A percentile compares a stretch with the other conserved stretches of the same genome.
Evolutionary conservation across 192 early-diverging fungal genomes (phyloP).

Genomic region (Backusella westeae): DNA sequence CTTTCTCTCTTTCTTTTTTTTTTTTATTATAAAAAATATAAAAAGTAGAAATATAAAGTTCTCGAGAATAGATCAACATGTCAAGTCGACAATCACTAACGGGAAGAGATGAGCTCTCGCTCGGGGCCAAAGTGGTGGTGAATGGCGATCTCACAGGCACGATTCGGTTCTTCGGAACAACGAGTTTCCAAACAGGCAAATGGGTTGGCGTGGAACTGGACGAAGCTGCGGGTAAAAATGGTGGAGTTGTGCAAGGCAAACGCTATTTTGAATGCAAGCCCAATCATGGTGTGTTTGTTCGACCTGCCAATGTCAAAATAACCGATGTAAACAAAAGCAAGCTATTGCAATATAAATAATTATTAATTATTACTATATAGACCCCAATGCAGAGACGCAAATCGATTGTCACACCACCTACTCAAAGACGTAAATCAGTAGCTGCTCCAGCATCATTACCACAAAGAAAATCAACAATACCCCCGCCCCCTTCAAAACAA

Average conservation of each 20-base stretch:
- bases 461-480: constrained; percentile 1
- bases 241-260: constrained; percentile 70
- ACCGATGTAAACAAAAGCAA: constrained; percentile 3
- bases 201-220: constrained; percentile 93
- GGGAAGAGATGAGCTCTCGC: neutral
- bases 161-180: constrained; percentile 79
- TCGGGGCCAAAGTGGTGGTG: neutral
- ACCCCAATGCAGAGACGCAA: constrained; percentile 22
- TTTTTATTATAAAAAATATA: neutral
- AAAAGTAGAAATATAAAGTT: too few species aligned
- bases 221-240: constrained; percentile 67
- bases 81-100: neutral
- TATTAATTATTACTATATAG: constrained; percentile 6
- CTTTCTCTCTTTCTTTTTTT: neutral
- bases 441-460: neutral
- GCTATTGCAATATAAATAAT: too few species aligned
- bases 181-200: constrained; percentile 75
- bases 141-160: constrained; percentile 41
- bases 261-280: constrained; percentile 74
- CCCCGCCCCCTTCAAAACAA: neutral
- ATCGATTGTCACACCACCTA: constrained; percentile 6
- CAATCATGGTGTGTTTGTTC: constrained; percentile 76
- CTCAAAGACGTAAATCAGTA: constrained; percentile 1
- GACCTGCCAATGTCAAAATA: constrained; percentile 53
- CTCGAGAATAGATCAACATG: neutral